Evolutionary conservation across 225 moss, liverwort and hornwort genomes (phyloP).

Genomic region (Ulota crispa): DNA sequence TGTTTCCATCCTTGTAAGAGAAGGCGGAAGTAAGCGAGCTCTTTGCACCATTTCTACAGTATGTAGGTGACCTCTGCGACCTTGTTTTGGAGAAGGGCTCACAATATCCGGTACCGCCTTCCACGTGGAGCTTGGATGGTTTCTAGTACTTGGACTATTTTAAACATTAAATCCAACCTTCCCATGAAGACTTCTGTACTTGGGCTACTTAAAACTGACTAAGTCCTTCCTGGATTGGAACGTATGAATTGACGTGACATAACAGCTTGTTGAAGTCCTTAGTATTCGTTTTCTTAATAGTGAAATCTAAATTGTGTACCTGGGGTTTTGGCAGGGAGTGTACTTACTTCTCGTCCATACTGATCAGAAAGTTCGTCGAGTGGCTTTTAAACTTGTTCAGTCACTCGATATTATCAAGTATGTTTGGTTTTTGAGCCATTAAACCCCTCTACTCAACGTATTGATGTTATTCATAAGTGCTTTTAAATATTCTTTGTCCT

Average conservation of each 20-base stretch:
- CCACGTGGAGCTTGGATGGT: slow-evolving; percentile 3
- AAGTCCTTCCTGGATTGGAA: neutral
- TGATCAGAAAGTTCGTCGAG: slow-evolving; percentile 81
- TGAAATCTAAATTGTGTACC: slow-evolving; percentile 12
- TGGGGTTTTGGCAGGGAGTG: slow-evolving; percentile 62
- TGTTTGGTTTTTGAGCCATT: slow-evolving; percentile 11
- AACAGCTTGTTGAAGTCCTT: neutral
- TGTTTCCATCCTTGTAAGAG: slow-evolving; percentile 79
- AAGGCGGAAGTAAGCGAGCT: slow-evolving; percentile 80
- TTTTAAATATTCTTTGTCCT: neutral
- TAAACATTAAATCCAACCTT: neutral
- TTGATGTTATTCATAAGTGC: neutral
- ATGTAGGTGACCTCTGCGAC: slow-evolving; percentile 86
- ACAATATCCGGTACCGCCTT: slow-evolving; percentile 70
- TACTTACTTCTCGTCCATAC: slow-evolving; percentile 82
- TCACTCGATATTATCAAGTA: slow-evolving; percentile 80
- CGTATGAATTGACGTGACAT: neutral
- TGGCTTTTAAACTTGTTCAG: slow-evolving; percentile 78
- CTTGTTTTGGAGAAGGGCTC: slow-evolving; percentile 79
- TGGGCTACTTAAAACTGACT: neutral
- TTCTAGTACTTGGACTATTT: neutral
- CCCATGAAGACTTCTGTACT: neutral
- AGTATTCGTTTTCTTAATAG: neutral
- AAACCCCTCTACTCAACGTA: slow-evolving; percentile 1
- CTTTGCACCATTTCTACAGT: slow-evolving; percentile 65